Conservation (phyloP, 1,284 basidiomycete species). For the Malassezia dermatis region DNA sequence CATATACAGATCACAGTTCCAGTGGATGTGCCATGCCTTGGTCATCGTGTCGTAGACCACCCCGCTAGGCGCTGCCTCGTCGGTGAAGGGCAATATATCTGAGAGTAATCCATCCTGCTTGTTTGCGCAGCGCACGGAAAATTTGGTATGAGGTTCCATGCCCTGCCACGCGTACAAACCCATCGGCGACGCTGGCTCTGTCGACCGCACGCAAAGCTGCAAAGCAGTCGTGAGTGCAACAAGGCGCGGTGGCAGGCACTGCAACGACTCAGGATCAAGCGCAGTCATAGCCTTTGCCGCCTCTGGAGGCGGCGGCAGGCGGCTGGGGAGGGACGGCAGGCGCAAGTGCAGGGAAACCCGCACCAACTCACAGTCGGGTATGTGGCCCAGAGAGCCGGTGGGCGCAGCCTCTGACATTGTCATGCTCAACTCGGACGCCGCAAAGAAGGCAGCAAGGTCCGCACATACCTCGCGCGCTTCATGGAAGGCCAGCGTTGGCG, state of each 20-base stretch:
- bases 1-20: conserved; percentile 4
- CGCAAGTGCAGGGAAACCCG: conserved; percentile 1
- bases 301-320: conserved; percentile 1
- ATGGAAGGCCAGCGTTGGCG: conserved; percentile 9
- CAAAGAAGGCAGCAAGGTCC: conserved; percentile 9
- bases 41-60: conserved; percentile 3
- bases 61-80: neutral
- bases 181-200: neutral
- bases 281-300: neutral
- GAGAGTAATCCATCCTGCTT: neutral
- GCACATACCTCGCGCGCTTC: conserved; percentile 12
- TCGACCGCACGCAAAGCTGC: neutral
- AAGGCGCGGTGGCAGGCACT: neutral
- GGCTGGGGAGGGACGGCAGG: conserved; percentile 8
- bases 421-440: neutral
- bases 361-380: conserved; percentile 11
- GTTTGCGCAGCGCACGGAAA: neutral
- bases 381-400: neutral
- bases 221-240: neutral
- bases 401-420: neutral
- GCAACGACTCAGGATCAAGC: neutral
- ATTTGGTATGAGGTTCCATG: neutral
- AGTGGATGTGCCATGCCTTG: conserved; percentile 6
- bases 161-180: conserved; percentile 3
- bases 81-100: neutral